Evolutionary conservation across 495 filamentous ascomycete species (phyloP), one percentile per base, ranked within the genome.

Genomic region (Mycothermus thermophilus): DNA sequence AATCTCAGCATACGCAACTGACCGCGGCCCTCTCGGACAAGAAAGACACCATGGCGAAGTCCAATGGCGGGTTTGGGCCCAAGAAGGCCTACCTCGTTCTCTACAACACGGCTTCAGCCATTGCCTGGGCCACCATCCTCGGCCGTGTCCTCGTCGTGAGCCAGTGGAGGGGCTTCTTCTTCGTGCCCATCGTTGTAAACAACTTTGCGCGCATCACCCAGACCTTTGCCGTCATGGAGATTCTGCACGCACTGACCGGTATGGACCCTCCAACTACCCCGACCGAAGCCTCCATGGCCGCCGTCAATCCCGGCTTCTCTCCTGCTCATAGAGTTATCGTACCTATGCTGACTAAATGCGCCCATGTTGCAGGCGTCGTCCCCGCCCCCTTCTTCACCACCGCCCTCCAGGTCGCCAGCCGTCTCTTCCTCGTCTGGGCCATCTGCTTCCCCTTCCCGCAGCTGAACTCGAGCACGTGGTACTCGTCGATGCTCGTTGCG

Each of bases 381-480:
- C 79, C 86, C 43, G 79, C 86, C 6, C 84, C 87, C 1, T 43
- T 95, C 55, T 44, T 74, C 40, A 96, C 88, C 2, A 94, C 88
- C 8, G 54, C 67, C n/a, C 80, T 93, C 69, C 88, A 96, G 58
- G 85, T 95, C 29, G 67, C 78, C 12, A 76, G 67, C 31, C 81
- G 88, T 8, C 63, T 93, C 37, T 67, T 93, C 29, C 74, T 96
- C 28, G 75, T 93, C 31, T 93, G 84, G 83, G 77, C 72, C 16
- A 63, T 96, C 31, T 38, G 78, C 44, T 60, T 62, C 47, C 64
- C 58, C 26, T 92, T 85, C 63, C 74, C 72, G n/a, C 59, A 62
- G 25, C 63, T 74, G 5, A 63, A 66, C 27, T 21, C 41, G 3
- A 62, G 52, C 26, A 35, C 59, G 5, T 72, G 63, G 24, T 85